Evolutionary conservation across 305 asterid genomes (phyloP), one percentile per base, ranked within the genome.

Genomic region (Nicotiana rustica): DNA sequence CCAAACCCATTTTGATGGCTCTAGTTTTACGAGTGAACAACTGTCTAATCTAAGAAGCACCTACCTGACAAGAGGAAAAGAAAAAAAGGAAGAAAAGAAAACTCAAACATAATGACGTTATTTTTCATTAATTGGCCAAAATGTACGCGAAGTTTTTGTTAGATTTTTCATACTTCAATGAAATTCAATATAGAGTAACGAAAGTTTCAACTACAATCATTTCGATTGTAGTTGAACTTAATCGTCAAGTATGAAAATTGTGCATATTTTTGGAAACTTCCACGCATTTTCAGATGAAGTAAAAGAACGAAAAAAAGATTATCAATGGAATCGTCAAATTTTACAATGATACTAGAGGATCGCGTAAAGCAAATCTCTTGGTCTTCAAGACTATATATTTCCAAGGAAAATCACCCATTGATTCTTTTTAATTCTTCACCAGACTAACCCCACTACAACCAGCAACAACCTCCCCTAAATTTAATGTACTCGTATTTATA

Each of bases 361-460:
- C 25, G 17, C 29, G 78, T 13, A 12, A 71, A 71, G 35, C 18
- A 70, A 70, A 70, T 44, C 60, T 70, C 36, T 4, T 70, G 3
- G 60, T 44, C 36, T 44, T 71, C 78, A 71, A 71, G 61, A 71
- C 61, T 47, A 12, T 13, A 44, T 41, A 21, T 71, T 19, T 71
- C 38, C 8, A 19, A 47, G 61, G 19, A 71, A 19, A 71, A 47
- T 44, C 62, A 73, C 79, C 62, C 21, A 73, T 73, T 19, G 13
- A 47, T 12, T 44, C 38, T 73, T 73, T 49, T 21, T 21, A 47
- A 73, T 73, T 47, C 15, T 73, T 73, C 18, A 21, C 62, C 62
- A 49, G 5, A 25, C 41, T 49, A 73, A 73, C 62, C 62, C 38
- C 13, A 71, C 78, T 14, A 49, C 7, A 73, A 14, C 9, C 59